A percentile compares a stretch with the other conserved stretches of the same genome.
phyloP scores from a whole-genome alignment of 345 rosid genomes.

The Eucalyptus erythrocorys region DNA sequence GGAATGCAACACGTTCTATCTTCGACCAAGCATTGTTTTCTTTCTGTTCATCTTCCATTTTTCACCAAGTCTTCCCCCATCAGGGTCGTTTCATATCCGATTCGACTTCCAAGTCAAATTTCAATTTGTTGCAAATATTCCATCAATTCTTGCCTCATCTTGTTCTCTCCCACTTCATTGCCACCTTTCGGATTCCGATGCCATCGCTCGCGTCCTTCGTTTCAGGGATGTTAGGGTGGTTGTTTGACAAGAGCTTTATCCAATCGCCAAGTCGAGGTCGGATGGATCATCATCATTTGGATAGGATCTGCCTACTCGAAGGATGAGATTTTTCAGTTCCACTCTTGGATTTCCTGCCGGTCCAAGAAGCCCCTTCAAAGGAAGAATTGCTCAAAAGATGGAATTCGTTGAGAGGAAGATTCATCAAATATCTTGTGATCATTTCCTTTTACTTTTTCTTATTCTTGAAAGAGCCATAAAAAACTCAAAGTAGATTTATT shows the following conservation, averaged over 20 bases:
- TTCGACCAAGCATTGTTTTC: neutral
- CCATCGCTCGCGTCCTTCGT: rapidly evolving
- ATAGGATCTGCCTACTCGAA: neutral
- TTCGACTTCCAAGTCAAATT: neutral
- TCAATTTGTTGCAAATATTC: neutral
- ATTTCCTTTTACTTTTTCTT: too few relatives aligned
- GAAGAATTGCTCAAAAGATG: neutral
- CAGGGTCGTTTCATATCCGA: rapidly evolving
- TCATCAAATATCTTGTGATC: rapidly evolving
- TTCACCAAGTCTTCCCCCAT: neutral
- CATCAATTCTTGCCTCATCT: rapidly evolving
- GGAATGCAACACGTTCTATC: neutral
- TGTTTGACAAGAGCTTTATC: neutral
- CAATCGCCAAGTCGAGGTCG: rapidly evolving
- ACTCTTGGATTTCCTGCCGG: rapidly evolving
- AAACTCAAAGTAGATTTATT: too few relatives aligned
- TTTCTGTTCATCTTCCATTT: rapidly evolving
- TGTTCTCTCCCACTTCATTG: neutral
- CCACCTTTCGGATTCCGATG: rapidly evolving
- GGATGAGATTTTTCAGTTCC: neutral
- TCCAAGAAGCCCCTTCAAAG: neutral
- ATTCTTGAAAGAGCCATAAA: too few relatives aligned
- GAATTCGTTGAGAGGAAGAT: neutral
- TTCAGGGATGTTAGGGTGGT: rapidly evolving
- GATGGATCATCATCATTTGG: neutral